Base-by-base conservation (phyloP, 2,329 filamentous ascomycete species). In the Fusarium agapanthi region DNA sequence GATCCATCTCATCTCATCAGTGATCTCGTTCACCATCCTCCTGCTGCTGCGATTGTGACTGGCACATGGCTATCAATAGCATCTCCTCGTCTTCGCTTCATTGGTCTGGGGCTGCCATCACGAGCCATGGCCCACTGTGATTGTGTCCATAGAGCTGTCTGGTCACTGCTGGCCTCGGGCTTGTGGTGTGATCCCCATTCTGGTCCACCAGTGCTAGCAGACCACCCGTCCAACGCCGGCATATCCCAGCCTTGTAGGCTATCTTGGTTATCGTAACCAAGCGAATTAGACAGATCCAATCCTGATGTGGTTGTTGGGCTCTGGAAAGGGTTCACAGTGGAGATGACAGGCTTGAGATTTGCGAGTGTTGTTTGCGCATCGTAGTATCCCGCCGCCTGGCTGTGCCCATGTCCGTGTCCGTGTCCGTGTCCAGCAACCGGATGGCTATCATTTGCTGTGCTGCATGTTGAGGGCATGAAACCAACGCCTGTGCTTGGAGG, bases 161-260 rank as follows among this genome's bases (percentile, higher is more conserved):
- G 76, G 28, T 81, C 76, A 34, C 37, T 47, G 28, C 74, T 65
- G 18, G 74, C 26, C 32, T 82, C 81, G 44, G 80, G 72, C 77
- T 81, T 83, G 51, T 73, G 61, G 24, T 78, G 72, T 28, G 79
- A 50, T n/a, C 71, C 71, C 81, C 81, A 83, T 55, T 82, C 81
- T 43, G 79, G 38, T n/a, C 75, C 73, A n/a, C 70, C 73, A 16
- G 79, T 65, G 12, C 72, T 61, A 15, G 75, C 70, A 20, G 79
- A 69, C 82, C 82, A 83, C 34, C 73, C 61, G 62, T 83, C 81
- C 57, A 84, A 73, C 6, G 79, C 74, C 37, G 79, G 72, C 75
- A 83, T 81, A 67, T 83, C 81, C 82, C 82, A 84, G 54, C 78
- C 78, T 57, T 81, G 80, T 5, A 84, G 77, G 48, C 74, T 72